Evolutionary conservation across 139 green algal genomes (phyloP).

Genomic region (Chlorella sp.): DNA sequence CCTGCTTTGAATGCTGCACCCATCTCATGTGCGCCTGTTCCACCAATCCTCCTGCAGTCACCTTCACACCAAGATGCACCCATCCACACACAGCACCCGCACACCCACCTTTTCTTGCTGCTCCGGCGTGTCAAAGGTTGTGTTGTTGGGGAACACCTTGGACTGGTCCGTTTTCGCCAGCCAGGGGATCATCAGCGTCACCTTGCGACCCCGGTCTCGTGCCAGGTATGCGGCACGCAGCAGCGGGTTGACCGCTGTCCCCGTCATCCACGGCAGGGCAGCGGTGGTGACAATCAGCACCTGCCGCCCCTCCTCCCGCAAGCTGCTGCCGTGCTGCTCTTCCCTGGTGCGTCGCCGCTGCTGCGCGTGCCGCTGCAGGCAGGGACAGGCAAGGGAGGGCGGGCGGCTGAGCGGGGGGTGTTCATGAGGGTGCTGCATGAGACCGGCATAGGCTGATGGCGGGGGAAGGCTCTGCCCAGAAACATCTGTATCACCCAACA

Average conservation of each 20-base stretch:
- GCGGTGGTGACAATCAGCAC: conserved; percentile 98
- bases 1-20: too few species aligned
- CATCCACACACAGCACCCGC: neutral
- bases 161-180: conserved; percentile 90
- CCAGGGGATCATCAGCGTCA: conserved; percentile 90
- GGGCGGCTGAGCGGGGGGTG: neutral
- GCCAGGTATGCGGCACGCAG: conserved; percentile 97
- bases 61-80: neutral
- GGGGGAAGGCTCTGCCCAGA: too few species aligned
- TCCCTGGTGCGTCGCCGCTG: neutral
- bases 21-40: too few species aligned
- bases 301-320: conserved; percentile 79
- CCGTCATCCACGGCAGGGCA: conserved; percentile 98
- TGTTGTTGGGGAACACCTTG: conserved; percentile 88
- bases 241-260: conserved; percentile 97
- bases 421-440: neutral
- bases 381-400: neutral
- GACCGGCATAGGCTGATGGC: neutral
- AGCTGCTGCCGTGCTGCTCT: conserved; percentile 39
- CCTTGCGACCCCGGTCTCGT: conserved; percentile 60
- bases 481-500: too few species aligned
- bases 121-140: conserved; percentile 89
- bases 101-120: conserved; percentile 71
- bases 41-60: too few species aligned
- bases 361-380: conserved; percentile 9